Percentiles rank a stretch among this genome's conserved stretches.
Evolutionary conservation across 768 basidiomycete genomes (phyloP).

Genomic region (Strobilomyces dryophilus): DNA sequence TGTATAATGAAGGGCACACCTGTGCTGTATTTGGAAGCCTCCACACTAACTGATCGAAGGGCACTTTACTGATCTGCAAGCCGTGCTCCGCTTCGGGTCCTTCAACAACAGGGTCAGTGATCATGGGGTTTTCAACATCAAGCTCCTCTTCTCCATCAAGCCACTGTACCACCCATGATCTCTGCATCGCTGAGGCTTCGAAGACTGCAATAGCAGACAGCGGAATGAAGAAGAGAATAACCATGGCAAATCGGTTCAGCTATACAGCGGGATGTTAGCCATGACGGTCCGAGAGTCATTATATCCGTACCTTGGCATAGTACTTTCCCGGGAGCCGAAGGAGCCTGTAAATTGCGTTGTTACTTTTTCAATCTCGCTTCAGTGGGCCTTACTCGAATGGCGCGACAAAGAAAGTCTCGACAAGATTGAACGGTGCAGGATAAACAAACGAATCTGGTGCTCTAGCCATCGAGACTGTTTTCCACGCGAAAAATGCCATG

Average conservation of each 20-base stretch:
- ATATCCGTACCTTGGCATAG: slow-evolving; percentile 53
- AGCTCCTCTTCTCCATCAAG: slow-evolving; percentile 57
- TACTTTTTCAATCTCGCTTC: not conserved
- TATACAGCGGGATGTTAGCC: slow-evolving; percentile 23
- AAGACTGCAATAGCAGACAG: slow-evolving; percentile 68
- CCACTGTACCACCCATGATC: slow-evolving; percentile 68
- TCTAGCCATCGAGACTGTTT: slow-evolving; percentile 80
- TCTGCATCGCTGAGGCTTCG: slow-evolving; percentile 56
- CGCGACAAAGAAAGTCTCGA: slow-evolving; percentile 75
- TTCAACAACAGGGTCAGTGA: slow-evolving; percentile 59
- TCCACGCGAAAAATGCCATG: slow-evolving; percentile 84
- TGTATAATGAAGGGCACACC: slow-evolving; percentile 39
- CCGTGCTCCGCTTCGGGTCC: slow-evolving; percentile 50
- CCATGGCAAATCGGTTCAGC: slow-evolving; percentile 81
- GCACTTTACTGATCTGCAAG: slow-evolving; percentile 62
- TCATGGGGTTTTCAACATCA: slow-evolving; percentile 47
- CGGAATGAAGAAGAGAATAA: slow-evolving; percentile 75
- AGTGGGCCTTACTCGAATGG: slow-evolving; percentile 72
- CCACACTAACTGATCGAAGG: slow-evolving; percentile 66
- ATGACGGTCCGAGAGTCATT: not conserved
- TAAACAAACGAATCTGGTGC: slow-evolving; percentile 81
- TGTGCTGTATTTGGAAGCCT: slow-evolving; percentile 68
- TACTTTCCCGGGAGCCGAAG: slow-evolving; percentile 42
- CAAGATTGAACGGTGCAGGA: slow-evolving; percentile 89
- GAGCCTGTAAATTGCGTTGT: slow-evolving; percentile 30